Percentiles rank a stretch among this genome's conserved stretches.
These are phyloP conservation scores for Ophiosphaerella korrae DNA, from an alignment of 2,329 filamentous ascomycete species.

Conservation along the genomic window DNA sequence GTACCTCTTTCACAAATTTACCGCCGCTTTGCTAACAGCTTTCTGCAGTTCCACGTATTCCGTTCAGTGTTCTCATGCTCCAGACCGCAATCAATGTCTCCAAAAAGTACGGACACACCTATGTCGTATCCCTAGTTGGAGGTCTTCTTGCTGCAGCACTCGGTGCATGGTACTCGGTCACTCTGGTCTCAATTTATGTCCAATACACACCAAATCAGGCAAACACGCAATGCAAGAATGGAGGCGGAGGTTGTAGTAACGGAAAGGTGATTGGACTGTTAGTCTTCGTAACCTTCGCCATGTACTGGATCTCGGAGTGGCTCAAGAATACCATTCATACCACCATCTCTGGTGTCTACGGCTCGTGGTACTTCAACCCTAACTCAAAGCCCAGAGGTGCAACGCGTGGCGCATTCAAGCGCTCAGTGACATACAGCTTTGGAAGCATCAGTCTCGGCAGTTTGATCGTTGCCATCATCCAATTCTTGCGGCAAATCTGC, in stretches of 20 bases:
- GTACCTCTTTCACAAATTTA: slow-evolving; percentile 51
- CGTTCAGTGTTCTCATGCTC: slow-evolving; percentile 89
- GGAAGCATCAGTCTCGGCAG: slow-evolving; percentile 89
- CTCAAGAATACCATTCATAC: slow-evolving; percentile 93
- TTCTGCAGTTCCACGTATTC: slow-evolving; percentile 70
- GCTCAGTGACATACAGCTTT: slow-evolving; percentile 87
- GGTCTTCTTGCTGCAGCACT: slow-evolving; percentile 77
- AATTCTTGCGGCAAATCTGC: slow-evolving; percentile 80
- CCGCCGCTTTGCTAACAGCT: background rate
- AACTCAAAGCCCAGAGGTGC: slow-evolving; percentile 73
- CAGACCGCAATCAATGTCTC: slow-evolving; percentile 84
- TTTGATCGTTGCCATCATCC: slow-evolving; percentile 83
- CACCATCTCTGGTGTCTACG: slow-evolving; percentile 85
- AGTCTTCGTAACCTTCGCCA: slow-evolving; percentile 86
- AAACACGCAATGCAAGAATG: slow-evolving; percentile 61
- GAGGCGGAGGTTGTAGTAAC: slow-evolving; percentile 68
- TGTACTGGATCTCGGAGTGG: slow-evolving; percentile 93
- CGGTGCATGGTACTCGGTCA: slow-evolving; percentile 84
- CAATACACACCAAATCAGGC: slow-evolving; percentile 71
- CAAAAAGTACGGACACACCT: slow-evolving; percentile 83
- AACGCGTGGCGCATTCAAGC: slow-evolving; percentile 80
- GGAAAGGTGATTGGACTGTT: slow-evolving; percentile 83
- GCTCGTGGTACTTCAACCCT: slow-evolving; percentile 87
- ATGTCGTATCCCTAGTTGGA: slow-evolving; percentile 81
- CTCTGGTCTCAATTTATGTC: slow-evolving; percentile 83